phyloP scores from a whole-genome alignment of 345 rosid species.

The Luvunga scandens region DNA sequence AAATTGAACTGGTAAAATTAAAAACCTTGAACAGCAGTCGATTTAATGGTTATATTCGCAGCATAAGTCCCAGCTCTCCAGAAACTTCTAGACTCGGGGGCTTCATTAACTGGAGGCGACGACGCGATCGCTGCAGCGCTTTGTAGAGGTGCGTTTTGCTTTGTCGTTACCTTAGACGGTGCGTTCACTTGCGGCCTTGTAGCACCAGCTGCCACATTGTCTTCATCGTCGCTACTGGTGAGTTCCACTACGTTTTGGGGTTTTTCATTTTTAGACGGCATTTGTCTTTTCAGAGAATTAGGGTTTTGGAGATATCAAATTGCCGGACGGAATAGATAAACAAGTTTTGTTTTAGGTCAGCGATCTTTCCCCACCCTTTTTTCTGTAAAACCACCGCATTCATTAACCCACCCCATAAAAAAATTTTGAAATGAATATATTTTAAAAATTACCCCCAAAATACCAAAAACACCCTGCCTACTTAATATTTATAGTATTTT shows the following conservation, averaged over 20 bases:
- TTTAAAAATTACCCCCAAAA: too few species aligned
- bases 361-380: too few species aligned
- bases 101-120: slow-evolving; percentile 22
- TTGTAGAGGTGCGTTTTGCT: slow-evolving; percentile 2
- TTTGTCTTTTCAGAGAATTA: slow-evolving; percentile 6
- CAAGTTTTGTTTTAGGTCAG: too few species aligned
- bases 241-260: slow-evolving; percentile 31
- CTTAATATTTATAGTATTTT: too few species aligned
- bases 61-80: slow-evolving; percentile 75
- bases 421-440: too few species aligned
- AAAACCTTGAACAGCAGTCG: slow-evolving; percentile 26
- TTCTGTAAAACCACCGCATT: too few species aligned
- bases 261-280: slow-evolving; percentile 29
- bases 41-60: slow-evolving; percentile 22
- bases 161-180: background rate
- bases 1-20: background rate
- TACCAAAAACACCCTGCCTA: too few species aligned
- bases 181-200: background rate
- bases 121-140: slow-evolving; percentile 11
- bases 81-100: slow-evolving; percentile 63
- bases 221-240: slow-evolving; percentile 56
- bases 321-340: background rate
- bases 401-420: too few species aligned
- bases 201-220: slow-evolving; percentile 2
- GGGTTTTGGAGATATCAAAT: background rate